Base-by-base conservation (phyloP, 805 yeast genomes). In the Cyberlindnera petersonii region DNA sequence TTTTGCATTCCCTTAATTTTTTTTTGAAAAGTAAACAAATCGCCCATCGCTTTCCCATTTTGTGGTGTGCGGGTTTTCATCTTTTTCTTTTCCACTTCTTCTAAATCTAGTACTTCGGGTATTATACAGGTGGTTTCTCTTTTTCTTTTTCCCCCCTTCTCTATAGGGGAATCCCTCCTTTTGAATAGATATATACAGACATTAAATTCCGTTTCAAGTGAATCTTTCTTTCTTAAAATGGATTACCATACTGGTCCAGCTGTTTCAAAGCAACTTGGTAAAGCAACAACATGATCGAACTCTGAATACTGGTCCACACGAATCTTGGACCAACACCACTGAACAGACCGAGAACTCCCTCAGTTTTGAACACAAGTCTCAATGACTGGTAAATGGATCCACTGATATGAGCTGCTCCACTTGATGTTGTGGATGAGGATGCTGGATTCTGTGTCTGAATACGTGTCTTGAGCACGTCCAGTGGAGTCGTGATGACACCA, bases 311-410 rank as follows among this genome's bases (percentile, higher is more conserved):
- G 0, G 98, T 91, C 99, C 99, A 93, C 5, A 93, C 82, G 49
- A 88, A 80, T 47, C 99, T 72, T 1, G 99, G 98, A 0, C 96
- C 97, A 6, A 93, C 96, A 1, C 99, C 99, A 23, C 89, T 77
- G 61, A 93, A 91, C 27, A 87, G 68, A 0, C 96, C 96, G 2
- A 72, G 43, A 0, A 81, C 37, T 1, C 98, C 98, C 59, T 93
- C 96, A 19, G 72, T 65, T 38, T 61, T 71, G 56, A 82, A 83
- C 5, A 93, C 77, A 7, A 70, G 65, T 22, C 53, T 49, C 28
- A 85, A 56, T 15, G 83, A 81, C 35, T 65, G 64, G 24, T 67
- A 36, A 1, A 82, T 73, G 3, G 84, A 74, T 23, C 75, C 65
- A 28, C 47, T 40, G 10, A 56, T 35, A 8, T 51, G 51, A 1